Evolutionary conservation across 371 early-diverging fungal species (phyloP).

Genomic region (Encephalitozoon hellem): DNA sequence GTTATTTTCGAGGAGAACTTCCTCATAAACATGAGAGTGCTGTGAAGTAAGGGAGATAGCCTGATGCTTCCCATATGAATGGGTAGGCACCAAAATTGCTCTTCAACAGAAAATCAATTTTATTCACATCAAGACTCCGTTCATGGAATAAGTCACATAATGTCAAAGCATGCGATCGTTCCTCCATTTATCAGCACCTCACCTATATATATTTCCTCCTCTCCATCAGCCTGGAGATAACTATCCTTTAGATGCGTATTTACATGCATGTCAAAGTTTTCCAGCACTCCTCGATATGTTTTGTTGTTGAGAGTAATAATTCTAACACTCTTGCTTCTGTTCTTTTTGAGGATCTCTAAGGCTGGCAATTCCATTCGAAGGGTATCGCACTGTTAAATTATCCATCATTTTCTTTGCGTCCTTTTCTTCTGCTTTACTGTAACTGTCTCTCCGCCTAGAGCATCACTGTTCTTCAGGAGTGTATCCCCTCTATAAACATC

Average conservation of each 20-base stretch:
- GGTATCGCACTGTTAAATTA: not conserved
- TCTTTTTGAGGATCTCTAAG: not conserved
- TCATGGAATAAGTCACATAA: not conserved
- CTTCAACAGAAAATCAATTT: not conserved
- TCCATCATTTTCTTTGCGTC: slow-evolving; percentile 3
- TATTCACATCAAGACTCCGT: not conserved
- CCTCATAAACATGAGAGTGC: not conserved
- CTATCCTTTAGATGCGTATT: slow-evolving; percentile 11
- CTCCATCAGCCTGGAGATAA: not conserved
- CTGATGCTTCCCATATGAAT: not conserved
- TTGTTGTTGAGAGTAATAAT: slow-evolving; percentile 21
- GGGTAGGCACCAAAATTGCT: not conserved
- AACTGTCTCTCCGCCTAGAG: slow-evolving; percentile 4
- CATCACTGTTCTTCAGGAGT: slow-evolving; percentile 5
- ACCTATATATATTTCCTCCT: not conserved
- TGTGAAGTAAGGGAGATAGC: not conserved
- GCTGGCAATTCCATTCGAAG: not conserved
- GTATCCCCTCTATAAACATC: not conserved
- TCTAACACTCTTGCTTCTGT: not conserved
- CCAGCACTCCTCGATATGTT: not conserved
- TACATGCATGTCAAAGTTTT: slow-evolving; percentile 24
- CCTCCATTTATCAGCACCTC: slow-evolving; percentile 21
- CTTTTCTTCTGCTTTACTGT: slow-evolving; percentile 23
- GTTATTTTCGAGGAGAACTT: slow-evolving; percentile 5
- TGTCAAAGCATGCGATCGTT: slow-evolving; percentile 10